A percentile compares a stretch with the other conserved stretches of the same genome.
These are phyloP conservation scores for Mortierella sp. DNA, from an alignment of 371 early-diverging fungal genomes.

Conservation along the genomic window DNA sequence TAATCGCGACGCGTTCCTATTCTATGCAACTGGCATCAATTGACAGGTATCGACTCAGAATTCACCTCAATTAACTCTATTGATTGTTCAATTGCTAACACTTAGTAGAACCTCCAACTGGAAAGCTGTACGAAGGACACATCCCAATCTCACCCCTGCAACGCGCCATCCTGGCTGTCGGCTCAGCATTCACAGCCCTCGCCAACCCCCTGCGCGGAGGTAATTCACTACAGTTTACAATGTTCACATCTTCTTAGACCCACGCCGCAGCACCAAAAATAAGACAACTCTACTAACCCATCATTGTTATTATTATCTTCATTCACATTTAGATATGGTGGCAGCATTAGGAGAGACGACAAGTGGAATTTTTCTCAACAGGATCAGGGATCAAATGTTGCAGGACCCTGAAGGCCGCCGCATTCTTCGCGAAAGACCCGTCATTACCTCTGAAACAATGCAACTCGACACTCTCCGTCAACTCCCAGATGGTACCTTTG, in stretches of 20 bases:
- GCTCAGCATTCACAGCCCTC: slow-evolving; percentile 85
- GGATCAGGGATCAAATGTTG: slow-evolving; percentile 88
- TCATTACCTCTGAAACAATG: slow-evolving; percentile 75
- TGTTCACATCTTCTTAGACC: no score
- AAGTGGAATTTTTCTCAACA: slow-evolving; percentile 70
- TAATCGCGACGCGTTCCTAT: neutral
- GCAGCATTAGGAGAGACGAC: slow-evolving; percentile 96
- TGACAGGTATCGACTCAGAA: neutral
- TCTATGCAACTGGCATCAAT: neutral
- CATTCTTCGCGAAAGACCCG: slow-evolving; percentile 87
- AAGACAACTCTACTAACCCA: neutral
- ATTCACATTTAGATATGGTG: slow-evolving; percentile 80
- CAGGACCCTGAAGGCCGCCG: slow-evolving; percentile 80
- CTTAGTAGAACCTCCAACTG: slow-evolving; percentile 45
- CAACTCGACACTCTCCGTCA: slow-evolving; percentile 74
- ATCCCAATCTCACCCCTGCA: slow-evolving; percentile 70
- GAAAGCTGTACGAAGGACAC: slow-evolving; percentile 69
- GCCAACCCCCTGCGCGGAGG: slow-evolving; percentile 86
- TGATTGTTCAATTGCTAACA: neutral
- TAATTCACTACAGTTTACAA: slow-evolving; percentile 45
- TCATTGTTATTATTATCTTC: neutral
- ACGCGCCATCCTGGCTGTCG: slow-evolving; percentile 75
- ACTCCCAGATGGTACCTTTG: slow-evolving; percentile 86
- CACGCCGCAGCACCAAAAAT: neutral
- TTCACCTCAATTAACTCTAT: neutral